Conservation (phyloP, 148 eudicot genomes). For the Camellia granthamiana region DNA sequence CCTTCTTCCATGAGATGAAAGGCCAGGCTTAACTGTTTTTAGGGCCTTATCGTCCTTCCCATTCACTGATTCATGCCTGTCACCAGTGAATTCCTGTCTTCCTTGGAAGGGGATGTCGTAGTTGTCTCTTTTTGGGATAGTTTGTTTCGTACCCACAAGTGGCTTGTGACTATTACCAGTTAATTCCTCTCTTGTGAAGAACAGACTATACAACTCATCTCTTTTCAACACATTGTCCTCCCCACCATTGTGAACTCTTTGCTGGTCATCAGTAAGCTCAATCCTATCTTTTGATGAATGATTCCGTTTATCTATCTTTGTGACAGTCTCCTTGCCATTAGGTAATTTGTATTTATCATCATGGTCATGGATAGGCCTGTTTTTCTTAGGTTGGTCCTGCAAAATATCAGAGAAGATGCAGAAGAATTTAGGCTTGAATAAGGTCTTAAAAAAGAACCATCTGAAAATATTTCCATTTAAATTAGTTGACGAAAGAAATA, state of each 20-base stretch:
- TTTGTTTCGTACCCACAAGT: constrained; percentile 24
- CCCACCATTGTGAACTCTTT: constrained; percentile 19
- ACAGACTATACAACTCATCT: constrained; percentile 32
- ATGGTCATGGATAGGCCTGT: constrained; percentile 25
- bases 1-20: constrained; percentile 34
- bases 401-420: constrained; percentile 9
- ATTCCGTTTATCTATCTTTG: constrained; percentile 27
- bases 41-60: constrained; percentile 23
- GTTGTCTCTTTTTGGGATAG: constrained; percentile 29
- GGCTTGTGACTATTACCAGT: constrained; percentile 27
- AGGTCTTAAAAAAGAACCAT: neutral
- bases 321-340: constrained; percentile 26
- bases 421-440: neutral
- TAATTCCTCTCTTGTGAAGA: constrained; percentile 27
- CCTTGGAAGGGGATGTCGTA: constrained; percentile 25
- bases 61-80: constrained; percentile 18
- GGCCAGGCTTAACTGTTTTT: constrained; percentile 31
- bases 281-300: constrained; percentile 27
- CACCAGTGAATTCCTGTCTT: constrained; percentile 24
- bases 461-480: neutral
- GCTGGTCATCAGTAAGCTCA: constrained; percentile 27
- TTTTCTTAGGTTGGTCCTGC: constrained; percentile 40
- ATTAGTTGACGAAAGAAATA: neutral
- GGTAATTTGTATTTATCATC: constrained; percentile 27
- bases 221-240: constrained; percentile 27